phyloP scores from a whole-genome alignment of 768 basidiomycete genomes.

The Tricholoma flavovirens region DNA sequence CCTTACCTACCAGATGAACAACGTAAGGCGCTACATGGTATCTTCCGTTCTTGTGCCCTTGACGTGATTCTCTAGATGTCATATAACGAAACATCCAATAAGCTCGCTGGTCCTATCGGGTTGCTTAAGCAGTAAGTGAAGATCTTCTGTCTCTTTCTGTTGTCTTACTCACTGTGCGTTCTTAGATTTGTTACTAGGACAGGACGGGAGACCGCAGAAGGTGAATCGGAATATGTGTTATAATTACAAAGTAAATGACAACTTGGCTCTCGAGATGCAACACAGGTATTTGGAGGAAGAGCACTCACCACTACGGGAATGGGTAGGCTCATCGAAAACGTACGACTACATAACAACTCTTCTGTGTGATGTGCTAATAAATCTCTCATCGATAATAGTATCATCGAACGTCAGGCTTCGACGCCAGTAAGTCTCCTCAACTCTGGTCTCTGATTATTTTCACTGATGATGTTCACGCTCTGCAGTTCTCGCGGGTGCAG shows the following conservation, averaged over 20 bases:
- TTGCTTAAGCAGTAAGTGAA: slow-evolving; percentile 75
- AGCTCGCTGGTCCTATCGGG: slow-evolving; percentile 84
- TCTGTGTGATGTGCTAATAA: not conserved
- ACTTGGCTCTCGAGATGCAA: slow-evolving; percentile 50
- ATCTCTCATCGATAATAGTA: slow-evolving; percentile 40
- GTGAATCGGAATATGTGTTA: slow-evolving; percentile 16
- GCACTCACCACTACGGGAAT: slow-evolving; percentile 83
- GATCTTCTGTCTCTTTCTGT: not conserved
- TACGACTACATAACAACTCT: slow-evolving; percentile 27
- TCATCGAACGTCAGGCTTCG: slow-evolving; percentile 78
- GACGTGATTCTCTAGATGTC: slow-evolving; percentile 47
- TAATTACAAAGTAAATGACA: slow-evolving; percentile 8
- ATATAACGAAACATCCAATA: slow-evolving; percentile 77
- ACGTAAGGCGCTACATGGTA: slow-evolving; percentile 37
- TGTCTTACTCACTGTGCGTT: not conserved
- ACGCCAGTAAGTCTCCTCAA: slow-evolving; percentile 52
- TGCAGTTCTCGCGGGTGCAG: slow-evolving; percentile 67
- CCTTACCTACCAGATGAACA: slow-evolving; percentile 89
- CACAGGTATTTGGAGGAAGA: slow-evolving; percentile 86
- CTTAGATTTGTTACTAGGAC: slow-evolving; percentile 61
- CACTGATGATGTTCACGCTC: not conserved
- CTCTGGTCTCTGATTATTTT: slow-evolving; percentile 4
- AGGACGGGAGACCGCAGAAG: slow-evolving; percentile 69
- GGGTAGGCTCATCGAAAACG: slow-evolving; percentile 81
- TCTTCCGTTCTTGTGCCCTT: slow-evolving; percentile 9